Evolutionary conservation across 2,329 filamentous ascomycete species (phyloP).

Genomic region (Fusarium sp.): DNA sequence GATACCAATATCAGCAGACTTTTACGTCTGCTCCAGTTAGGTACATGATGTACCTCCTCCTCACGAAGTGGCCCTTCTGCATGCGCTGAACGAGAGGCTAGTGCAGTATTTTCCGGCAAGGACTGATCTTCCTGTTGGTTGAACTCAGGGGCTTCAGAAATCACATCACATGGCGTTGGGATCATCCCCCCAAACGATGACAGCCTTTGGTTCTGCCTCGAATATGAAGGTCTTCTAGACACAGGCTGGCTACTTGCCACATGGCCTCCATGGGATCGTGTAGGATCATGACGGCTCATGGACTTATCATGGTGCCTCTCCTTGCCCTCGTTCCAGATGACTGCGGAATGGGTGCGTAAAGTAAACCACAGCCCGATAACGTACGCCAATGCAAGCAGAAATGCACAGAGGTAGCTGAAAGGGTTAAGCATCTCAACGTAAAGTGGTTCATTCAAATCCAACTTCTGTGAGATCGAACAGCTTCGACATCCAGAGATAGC

Average conservation of each 20-base stretch:
- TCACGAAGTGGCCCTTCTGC: not conserved
- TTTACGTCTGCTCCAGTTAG: not conserved
- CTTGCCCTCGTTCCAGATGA: not conserved
- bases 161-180: not conserved
- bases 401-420: not conserved
- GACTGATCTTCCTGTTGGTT: not conserved
- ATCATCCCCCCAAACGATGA: not conserved
- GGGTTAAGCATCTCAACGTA: not conserved
- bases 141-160: not conserved
- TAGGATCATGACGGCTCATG: not conserved
- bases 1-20: not conserved
- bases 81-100: not conserved
- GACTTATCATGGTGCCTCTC: not conserved
- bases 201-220: not conserved
- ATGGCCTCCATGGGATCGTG: not conserved
- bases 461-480: not conserved
- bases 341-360: not conserved
- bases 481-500: not conserved
- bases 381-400: not conserved
- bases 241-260: not conserved
- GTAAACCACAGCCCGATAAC: not conserved
- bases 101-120: not conserved
- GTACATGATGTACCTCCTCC: not conserved
- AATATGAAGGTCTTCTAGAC: not conserved
- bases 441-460: not conserved